Evolutionary conservation across 208 protist genomes (phyloP), one percentile per base, ranked within the genome.

Genomic region (Crithidia acanthocephali): DNA sequence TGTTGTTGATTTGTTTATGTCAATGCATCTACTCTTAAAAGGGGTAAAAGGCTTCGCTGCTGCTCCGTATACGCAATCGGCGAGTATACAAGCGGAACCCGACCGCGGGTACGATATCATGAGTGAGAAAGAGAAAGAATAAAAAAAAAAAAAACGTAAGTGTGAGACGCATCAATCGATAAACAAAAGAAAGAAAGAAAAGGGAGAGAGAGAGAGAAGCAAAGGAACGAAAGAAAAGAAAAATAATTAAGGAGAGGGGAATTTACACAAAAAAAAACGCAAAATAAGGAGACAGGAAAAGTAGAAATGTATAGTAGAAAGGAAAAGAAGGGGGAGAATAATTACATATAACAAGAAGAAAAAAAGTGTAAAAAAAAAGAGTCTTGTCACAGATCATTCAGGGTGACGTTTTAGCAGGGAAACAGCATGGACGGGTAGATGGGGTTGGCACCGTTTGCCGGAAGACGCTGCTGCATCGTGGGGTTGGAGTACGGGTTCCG

Each of bases 221-320:
- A 42, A 55, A 51, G 56, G 64, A 53, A 55, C 57, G 47, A 58
- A 57, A 71, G 22, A 50, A 20, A 27, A 47, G 47, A 59, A 59
- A 6, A 28, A 47, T 28, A 2, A 45, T 5, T 3, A 45, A 28
- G n/a, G 50, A 32, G 50, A 56, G 8, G 50, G 27, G 50, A 56
- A 56, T 50, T 50, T 50, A 50, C 45, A 50, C 6, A 13, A 42
- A 42, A 42, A 13, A 6, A 42, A 42, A 42, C 37, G 37, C 13
- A 50, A 50, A 50, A 50, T 50, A 16, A 50, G 45, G 20, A 13
- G 30, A 30, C 25, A 30, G 5, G 7, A 40, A 58, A 61, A 51
- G 4, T 1, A 27, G 42, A n/a, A n/a, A 32, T 1, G 25, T 35
- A 1, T 7, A 23, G n/a, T 20, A 23, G 7, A 35, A 53, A 52